These are phyloP conservation scores for Ophidiomyces ophidiicola DNA, from an alignment of 2,329 filamentous ascomycete genomes.

Conservation along the genomic window DNA sequence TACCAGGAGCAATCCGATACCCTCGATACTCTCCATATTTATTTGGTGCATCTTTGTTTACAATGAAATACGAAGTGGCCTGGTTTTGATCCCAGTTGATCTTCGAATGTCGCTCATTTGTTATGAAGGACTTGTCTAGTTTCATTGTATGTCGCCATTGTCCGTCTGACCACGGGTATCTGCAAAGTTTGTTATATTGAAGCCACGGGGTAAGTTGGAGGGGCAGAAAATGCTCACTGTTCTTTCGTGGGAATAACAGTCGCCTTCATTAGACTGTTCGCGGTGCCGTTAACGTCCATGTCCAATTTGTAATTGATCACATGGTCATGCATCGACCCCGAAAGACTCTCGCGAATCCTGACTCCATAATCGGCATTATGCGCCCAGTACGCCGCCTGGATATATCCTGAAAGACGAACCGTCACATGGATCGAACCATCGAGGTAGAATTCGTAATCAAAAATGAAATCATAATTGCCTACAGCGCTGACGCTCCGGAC, in stretches of 20 bases:
- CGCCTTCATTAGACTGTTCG: conserved; percentile 12
- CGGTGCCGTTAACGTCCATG: conserved; percentile 40
- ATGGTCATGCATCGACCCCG: conserved; percentile 43
- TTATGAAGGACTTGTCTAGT: conserved; percentile 32
- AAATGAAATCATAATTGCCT: conserved; percentile 36
- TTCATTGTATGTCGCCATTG: conserved; percentile 22
- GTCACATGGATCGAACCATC: conserved; percentile 40
- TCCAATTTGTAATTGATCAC: conserved; percentile 46
- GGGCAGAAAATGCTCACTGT: neutral
- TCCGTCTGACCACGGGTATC: conserved; percentile 15
- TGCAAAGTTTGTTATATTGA: conserved; percentile 1
- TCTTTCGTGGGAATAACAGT: conserved; percentile 7
- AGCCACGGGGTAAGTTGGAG: too few relatives aligned
- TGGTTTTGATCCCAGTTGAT: conserved; percentile 41
- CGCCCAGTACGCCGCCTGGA: conserved; percentile 40
- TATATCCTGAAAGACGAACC: conserved; percentile 41
- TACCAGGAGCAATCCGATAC: conserved; percentile 20
- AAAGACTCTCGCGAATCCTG: conserved; percentile 8
- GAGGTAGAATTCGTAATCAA: conserved; percentile 33
- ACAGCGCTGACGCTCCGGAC: conserved; percentile 34
- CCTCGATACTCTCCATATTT: conserved; percentile 42
- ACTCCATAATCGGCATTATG: conserved; percentile 36
- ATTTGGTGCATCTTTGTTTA: conserved; percentile 42
- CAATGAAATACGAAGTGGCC: conserved; percentile 38
- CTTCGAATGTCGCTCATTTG: conserved; percentile 31